phyloP scores from a whole-genome alignment of 208 protist species.

The Acanthamoeba sp. region DNA sequence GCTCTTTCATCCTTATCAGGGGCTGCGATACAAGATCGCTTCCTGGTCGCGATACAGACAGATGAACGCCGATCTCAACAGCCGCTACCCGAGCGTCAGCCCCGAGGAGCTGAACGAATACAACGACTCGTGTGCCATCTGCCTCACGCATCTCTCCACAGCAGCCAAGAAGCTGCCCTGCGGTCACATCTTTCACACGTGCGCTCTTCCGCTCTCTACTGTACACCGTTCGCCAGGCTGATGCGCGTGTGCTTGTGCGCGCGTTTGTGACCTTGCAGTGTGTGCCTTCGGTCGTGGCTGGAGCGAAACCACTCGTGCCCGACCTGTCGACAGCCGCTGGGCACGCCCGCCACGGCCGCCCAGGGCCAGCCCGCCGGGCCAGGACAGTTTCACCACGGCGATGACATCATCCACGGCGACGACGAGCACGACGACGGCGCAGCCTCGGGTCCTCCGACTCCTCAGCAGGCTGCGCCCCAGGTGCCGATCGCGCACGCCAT shows the following conservation, averaged over 20 bases:
- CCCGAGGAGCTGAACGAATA: constrained; percentile 34
- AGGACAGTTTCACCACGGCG: not conserved
- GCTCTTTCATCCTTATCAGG: too few species aligned
- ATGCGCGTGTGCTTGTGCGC: too few species aligned
- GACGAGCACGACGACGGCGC: not conserved
- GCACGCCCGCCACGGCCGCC: not conserved
- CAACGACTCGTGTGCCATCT: constrained; percentile 66
- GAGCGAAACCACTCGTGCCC: constrained; percentile 73
- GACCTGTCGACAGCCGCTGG: constrained; percentile 36
- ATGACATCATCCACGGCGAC: not conserved
- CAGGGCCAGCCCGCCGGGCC: not conserved
- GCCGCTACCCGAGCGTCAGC: constrained; percentile 31
- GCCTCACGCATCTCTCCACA: constrained; percentile 33
- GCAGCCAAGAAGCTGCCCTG: constrained; percentile 66
- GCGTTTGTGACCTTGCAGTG: too few species aligned
- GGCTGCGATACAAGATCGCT: constrained; percentile 12
- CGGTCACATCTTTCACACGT: constrained; percentile 70
- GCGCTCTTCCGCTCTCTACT: not conserved
- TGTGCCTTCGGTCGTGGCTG: constrained; percentile 60
- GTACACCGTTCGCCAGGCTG: too few species aligned
- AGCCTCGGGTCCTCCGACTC: not conserved
- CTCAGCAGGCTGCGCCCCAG: not conserved
- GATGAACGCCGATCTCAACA: constrained; percentile 59
- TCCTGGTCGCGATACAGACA: constrained; percentile 21
- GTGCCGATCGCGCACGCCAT: too few species aligned